Percentiles rank a stretch among this genome's conserved stretches.
Evolutionary conservation across 345 rosid genomes (phyloP).

Genomic region (Excoecaria cochinchinensis): DNA sequence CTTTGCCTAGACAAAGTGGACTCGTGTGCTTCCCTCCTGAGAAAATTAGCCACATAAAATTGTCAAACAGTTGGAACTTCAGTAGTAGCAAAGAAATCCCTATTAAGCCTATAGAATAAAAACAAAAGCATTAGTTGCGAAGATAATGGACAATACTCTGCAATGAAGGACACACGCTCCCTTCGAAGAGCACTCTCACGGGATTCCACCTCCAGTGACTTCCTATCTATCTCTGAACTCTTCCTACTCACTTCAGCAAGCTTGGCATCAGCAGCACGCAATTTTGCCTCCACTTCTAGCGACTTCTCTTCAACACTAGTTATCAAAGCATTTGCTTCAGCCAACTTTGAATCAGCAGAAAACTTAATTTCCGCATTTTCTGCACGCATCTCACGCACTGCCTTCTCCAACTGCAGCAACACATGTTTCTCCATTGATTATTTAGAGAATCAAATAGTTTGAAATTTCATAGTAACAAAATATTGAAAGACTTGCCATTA

Average conservation of each 20-base stretch:
- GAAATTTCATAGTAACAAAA: not conserved
- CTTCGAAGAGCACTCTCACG: conserved; percentile 61
- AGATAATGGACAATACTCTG: conserved; percentile 58
- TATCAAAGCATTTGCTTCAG: conserved; percentile 83
- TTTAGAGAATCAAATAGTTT: not conserved
- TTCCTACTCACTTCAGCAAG: conserved; percentile 94
- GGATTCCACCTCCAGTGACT: conserved; percentile 67
- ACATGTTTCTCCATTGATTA: conserved; percentile 19
- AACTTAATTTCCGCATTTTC: conserved; percentile 90
- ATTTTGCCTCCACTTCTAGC: conserved; percentile 75
- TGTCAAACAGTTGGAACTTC: conserved; percentile 5
- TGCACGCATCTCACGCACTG: conserved; percentile 76
- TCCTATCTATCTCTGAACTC: conserved; percentile 78
- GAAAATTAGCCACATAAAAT: conserved; percentile 4
- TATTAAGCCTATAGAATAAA: not conserved
- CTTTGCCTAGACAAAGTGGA: conserved; percentile 70
- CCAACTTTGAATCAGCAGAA: conserved; percentile 83
- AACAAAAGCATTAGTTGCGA: not conserved
- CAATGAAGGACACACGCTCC: conserved; percentile 68
- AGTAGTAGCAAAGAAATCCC: not conserved
- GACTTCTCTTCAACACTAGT: conserved; percentile 79
- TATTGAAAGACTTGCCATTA: not conserved
- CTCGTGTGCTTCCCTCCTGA: conserved; percentile 80
- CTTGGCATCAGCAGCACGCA: conserved; percentile 80
- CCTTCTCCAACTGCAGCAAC: conserved; percentile 71